Percentiles rank a stretch among this genome's conserved stretches.
phyloP scores from a whole-genome alignment of 257 asterid genomes.

The Solanum sparsipilum region DNA sequence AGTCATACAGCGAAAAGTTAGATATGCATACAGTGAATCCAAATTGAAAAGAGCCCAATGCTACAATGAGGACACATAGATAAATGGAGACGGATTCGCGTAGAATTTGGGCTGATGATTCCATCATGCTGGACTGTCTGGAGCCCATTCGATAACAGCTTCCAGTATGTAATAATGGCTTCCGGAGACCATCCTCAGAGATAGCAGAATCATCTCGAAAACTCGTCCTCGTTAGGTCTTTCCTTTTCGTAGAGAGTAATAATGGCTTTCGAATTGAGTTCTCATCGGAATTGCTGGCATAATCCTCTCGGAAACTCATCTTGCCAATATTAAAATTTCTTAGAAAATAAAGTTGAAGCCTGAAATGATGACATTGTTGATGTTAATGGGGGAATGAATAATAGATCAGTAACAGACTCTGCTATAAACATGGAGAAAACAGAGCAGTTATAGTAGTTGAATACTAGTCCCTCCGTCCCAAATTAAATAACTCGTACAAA shows the following conservation, averaged over 20 bases:
- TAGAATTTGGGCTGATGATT: conserved; percentile 38
- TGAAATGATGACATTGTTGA: background rate
- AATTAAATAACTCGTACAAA: too few relatives aligned
- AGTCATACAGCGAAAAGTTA: background rate
- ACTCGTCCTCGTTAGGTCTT: background rate
- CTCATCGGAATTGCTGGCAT: background rate
- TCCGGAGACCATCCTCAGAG: conserved; percentile 59
- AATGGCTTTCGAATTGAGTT: background rate
- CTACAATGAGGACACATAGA: conserved; percentile 59
- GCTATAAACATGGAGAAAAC: background rate
- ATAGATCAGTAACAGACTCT: background rate
- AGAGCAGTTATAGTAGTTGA: background rate
- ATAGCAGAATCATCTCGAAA: background rate
- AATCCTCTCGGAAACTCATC: background rate
- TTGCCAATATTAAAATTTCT: background rate
- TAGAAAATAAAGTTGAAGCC: background rate
- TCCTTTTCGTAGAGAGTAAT: background rate
- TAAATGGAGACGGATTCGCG: conserved; percentile 60
- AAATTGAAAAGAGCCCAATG: conserved; percentile 79
- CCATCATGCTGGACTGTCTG: conserved; percentile 48
- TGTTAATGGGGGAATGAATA: background rate
- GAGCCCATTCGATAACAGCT: conserved; percentile 78
- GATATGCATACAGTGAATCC: conserved; percentile 40
- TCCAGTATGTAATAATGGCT: conserved; percentile 70
- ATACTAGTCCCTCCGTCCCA: too few relatives aligned